These are phyloP conservation scores for Mortierella sp. DNA, from an alignment of 371 early-diverging fungal species.

Conservation along the genomic window DNA sequence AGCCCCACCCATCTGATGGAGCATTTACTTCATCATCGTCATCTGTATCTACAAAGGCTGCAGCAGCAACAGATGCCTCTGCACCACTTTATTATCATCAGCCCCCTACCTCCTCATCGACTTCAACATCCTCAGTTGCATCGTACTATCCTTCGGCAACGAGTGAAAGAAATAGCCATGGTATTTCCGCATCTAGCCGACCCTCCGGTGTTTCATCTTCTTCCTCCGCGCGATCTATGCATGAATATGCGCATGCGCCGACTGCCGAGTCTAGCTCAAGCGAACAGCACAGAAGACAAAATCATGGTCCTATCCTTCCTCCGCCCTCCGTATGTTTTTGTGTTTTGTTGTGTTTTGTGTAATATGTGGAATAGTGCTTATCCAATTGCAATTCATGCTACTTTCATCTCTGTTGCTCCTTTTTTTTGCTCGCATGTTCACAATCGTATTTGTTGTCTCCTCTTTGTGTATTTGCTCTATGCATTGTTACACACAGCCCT, in stretches of 20 bases:
- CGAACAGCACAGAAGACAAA: constrained; percentile 32
- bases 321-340: constrained; percentile 49
- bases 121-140: constrained; percentile 15
- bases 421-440: background rate
- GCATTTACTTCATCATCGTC: constrained; percentile 24
- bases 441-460: background rate
- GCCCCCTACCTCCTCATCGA: constrained; percentile 8
- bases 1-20: background rate
- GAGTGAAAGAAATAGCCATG: background rate
- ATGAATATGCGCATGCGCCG: constrained; percentile 29
- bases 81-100: constrained; percentile 22
- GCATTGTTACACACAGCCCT: constrained; percentile 16
- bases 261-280: constrained; percentile 16
- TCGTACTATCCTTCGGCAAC: constrained; percentile 5
- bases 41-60: constrained; percentile 9
- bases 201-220: constrained; percentile 12
- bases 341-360: constrained; percentile 12
- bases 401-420: background rate
- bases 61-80: constrained; percentile 10
- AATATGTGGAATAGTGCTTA: constrained; percentile 13
- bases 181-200: background rate
- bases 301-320: constrained; percentile 45
- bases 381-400: constrained; percentile 18
- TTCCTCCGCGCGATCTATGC: constrained; percentile 23
- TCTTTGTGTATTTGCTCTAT: background rate